A percentile compares a stretch with the other conserved stretches of the same genome.
phyloP scores from a whole-genome alignment of 1,284 basidiomycete species.

The Abortiporus biennis region DNA sequence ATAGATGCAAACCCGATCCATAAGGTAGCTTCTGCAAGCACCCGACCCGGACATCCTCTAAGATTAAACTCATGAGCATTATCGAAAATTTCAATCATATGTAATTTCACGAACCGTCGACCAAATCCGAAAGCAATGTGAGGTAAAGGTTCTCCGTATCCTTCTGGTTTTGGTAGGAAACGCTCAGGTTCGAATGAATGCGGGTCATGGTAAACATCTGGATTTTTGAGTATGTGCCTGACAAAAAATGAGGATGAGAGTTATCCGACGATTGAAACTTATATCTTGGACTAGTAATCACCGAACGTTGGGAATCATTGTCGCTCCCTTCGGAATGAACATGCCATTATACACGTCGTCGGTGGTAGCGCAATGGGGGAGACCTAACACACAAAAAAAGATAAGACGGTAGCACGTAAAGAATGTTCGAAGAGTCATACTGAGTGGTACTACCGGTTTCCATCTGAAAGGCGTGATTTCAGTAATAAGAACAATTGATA shows the following conservation, averaged over 20 bases:
- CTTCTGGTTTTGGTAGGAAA: slow-evolving; percentile 14
- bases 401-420: background rate
- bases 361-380: slow-evolving; percentile 10
- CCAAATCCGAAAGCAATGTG: background rate
- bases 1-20: slow-evolving; percentile 13
- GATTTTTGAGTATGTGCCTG: slow-evolving; percentile 19
- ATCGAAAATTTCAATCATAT: background rate
- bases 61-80: background rate
- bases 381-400: background rate
- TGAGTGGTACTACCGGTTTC: background rate
- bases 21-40: slow-evolving; percentile 11
- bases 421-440: background rate
- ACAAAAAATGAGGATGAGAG: background rate
- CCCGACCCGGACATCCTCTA: slow-evolving; percentile 15
- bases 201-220: slow-evolving; percentile 16
- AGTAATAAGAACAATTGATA: background rate
- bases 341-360: slow-evolving; percentile 39
- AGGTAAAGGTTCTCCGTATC: background rate
- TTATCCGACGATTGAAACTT: background rate
- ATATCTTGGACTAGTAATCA: slow-evolving; percentile 15
- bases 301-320: slow-evolving; percentile 36
- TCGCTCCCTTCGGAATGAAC: slow-evolving; percentile 40
- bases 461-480: background rate
- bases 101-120: background rate
- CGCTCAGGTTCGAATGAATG: slow-evolving; percentile 18